Base-by-base conservation (phyloP, 1,284 basidiomycete species). In the Tilletia caries region DNA sequence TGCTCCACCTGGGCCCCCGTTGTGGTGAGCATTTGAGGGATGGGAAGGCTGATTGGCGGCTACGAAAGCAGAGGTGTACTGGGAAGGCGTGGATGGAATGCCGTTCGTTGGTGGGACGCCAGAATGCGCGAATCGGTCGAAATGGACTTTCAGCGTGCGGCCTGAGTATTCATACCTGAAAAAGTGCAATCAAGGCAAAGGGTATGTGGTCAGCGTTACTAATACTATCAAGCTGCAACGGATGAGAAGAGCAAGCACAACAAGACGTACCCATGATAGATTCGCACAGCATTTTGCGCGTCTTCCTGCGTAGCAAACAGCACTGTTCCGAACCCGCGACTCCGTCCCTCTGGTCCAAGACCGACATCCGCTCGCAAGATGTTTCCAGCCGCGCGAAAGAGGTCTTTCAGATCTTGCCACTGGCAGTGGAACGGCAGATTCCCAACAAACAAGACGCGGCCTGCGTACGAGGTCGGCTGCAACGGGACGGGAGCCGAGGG, bases 291-390 rank as follows among this genome's bases (percentile, higher is more conserved):
- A 29, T 90, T 86, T 71, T 91, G 90, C 0, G 93, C 95, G 80
- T 98, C 95, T 81, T 95, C 93, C 41, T 92, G 90, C 41, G 89
- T 91, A 1, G 92, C 92, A 73, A 96, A 89, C 25, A 97, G 87
- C 6, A 97, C 93, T 2, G 93, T 96, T 25, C 95, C 95, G 80
- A 94, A 94, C 0, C 95, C 95, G 69, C 93, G 88, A 69, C 91
- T 93, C 76, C 94, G 87, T 79, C 95, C 95, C 82, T 96, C 94
- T 1, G 92, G 91, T 1, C 92, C 92, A 1, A 96, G 87, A 15
- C 91, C 92, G 66, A 96, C 93, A 81, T 97, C 95, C 6, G 95
- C 95, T 43, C 95, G 89, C 25, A 97, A 87, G 68, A 98, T 94
- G 0, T 93, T 95, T 64, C 80, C 82, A 0, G 79, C 78, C 4